Base-by-base conservation (phyloP, 73 alveolate species). In the Stentor coeruleus region DNA sequence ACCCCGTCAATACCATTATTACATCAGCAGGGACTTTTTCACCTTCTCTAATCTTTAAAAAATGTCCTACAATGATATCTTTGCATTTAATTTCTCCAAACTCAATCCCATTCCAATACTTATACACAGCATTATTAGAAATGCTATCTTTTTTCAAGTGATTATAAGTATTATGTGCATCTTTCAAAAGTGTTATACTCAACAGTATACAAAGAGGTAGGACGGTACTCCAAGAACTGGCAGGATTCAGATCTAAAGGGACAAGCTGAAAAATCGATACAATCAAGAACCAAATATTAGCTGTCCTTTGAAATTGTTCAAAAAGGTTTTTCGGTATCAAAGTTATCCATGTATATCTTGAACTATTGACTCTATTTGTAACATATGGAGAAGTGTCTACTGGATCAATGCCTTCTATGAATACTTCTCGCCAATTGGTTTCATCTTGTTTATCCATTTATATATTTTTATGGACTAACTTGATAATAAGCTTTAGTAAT, bases 11-110 rank as follows among this genome's bases (percentile, higher is more conserved):
- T 73, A 97, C 82, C 75, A 95, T 40, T n/a, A 95, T 85, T 86
- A 93, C 55, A 84, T 95, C 99, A 37, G 97, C 95, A 4, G 98
- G 98, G 76, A 93, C 91, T 59, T 87, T 86, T 57, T 91, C 93
- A 77, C 90, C 95, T 57, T 89, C 83, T n/a, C 66, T 20, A 1
- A 75, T 20, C 39, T 20, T 1, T 75, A 75, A 75, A 38, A 75
- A 6, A 38, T 75, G 26, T 75, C 83, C 83, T 39, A 38, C 66
- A 14, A 39, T 1, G 1, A 75, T 6, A 33, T 75, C 66, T 75
- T 40, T 75, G 33, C 40, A 75, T 75, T 75, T 31, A 37, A 40
- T 75, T 39, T 75, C 38, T 36, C 11, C 77, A 2, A 75, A 75
- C 20, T 15, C 28, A 31, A 26, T 15, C 35, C 72, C 83, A 2